Percentiles rank a stretch among this genome's conserved stretches.
These are phyloP conservation scores for Ceratocystis colombiana DNA, from an alignment of 2,329 filamentous ascomycete genomes.

Conservation along the genomic window DNA sequence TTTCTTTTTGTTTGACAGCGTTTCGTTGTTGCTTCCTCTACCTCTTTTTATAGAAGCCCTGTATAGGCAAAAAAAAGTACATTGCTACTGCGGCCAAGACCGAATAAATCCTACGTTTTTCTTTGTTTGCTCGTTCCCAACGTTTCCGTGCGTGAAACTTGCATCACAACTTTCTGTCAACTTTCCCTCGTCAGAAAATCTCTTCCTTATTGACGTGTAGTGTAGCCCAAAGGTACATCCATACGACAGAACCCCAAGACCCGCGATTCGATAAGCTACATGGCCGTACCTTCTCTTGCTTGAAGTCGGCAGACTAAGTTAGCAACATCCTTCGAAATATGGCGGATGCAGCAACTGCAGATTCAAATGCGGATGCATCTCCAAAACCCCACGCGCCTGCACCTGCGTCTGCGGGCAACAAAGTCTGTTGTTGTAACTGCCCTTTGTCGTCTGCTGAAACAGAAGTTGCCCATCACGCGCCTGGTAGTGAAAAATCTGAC, in stretches of 20 bases:
- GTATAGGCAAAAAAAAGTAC: constrained; percentile 1
- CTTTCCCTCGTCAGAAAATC: background rate
- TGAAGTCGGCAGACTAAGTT: constrained; percentile 4
- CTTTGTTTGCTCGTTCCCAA: background rate
- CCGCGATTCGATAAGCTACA: background rate
- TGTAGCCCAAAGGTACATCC: background rate
- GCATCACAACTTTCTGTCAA: background rate
- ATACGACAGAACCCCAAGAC: background rate
- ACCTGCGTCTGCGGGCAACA: background rate
- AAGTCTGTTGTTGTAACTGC: background rate
- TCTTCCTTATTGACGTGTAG: background rate
- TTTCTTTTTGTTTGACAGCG: background rate
- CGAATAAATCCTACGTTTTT: constrained; percentile 12
- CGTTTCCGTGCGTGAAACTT: background rate
- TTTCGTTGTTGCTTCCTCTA: background rate
- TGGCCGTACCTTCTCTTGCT: constrained; percentile 10
- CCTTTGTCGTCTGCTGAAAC: constrained; percentile 1
- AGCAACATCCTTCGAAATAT: background rate
- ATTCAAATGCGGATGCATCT: background rate
- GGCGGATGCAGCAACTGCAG: constrained; percentile 15
- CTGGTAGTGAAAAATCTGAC: background rate
- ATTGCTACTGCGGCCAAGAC: background rate
- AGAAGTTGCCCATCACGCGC: background rate
- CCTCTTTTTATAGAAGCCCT: constrained; percentile 6
- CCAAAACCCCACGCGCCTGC: background rate